Percentiles rank a stretch among this genome's conserved stretches.
Evolutionary conservation across 2,329 filamentous ascomycete species (phyloP).

Genomic region (Neopestalotiopsis rosae): DNA sequence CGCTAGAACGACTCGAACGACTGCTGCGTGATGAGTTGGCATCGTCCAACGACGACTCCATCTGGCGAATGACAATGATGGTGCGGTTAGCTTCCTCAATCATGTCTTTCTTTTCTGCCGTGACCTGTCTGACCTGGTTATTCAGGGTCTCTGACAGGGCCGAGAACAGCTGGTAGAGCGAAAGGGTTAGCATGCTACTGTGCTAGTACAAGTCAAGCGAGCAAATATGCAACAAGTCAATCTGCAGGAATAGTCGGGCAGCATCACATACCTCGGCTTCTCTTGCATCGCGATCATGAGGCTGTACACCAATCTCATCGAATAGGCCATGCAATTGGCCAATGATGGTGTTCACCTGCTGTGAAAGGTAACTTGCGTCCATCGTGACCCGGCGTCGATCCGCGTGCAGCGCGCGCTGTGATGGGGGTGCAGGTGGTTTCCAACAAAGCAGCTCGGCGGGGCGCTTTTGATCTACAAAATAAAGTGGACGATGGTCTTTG

Average conservation of each 20-base stretch:
- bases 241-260: conserved; percentile 4
- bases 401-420: conserved; percentile 8
- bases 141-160: conserved; percentile 91
- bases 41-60: conserved; percentile 90
- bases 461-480: neutral
- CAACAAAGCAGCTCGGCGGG: neutral
- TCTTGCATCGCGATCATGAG: conserved; percentile 87
- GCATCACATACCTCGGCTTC: conserved; percentile 77
- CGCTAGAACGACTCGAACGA: conserved; percentile 56
- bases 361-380: conserved; percentile 90
- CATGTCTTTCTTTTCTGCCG: conserved; percentile 87
- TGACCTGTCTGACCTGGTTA: conserved; percentile 85
- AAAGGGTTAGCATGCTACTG: conserved; percentile 11
- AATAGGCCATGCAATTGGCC: conserved; percentile 92
- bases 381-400: conserved; percentile 52
- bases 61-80: conserved; percentile 86
- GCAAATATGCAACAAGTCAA: conserved; percentile 10
- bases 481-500: neutral
- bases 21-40: conserved; percentile 68
- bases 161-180: conserved; percentile 73
- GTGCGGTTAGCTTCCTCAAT: conserved; percentile 87
- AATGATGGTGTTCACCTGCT: conserved; percentile 95
- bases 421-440: neutral
- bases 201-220: conserved; percentile 19
- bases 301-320: conserved; percentile 95